Percentiles rank a stretch among this genome's conserved stretches.
These are phyloP conservation scores for Helminthosporium solani DNA, from an alignment of 2,329 filamentous ascomycete genomes.

Conservation along the genomic window DNA sequence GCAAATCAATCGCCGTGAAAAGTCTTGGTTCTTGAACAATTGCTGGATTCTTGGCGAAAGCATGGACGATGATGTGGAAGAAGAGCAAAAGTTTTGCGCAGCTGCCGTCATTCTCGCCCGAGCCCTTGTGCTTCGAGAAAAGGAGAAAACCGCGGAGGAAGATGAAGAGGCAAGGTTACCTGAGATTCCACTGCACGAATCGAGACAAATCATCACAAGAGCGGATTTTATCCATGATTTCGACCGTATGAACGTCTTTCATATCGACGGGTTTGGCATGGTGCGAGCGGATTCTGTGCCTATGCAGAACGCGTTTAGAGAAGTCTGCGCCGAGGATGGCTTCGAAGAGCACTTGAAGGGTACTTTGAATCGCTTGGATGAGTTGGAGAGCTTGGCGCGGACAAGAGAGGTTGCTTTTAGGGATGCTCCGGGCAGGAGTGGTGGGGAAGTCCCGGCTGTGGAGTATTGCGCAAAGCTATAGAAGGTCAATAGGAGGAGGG, in stretches of 20 bases:
- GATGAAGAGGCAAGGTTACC: conserved; percentile 62
- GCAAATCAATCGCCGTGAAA: conserved; percentile 67
- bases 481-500: background rate
- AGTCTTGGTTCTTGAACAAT: conserved; percentile 75
- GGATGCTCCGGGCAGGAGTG: conserved; percentile 52
- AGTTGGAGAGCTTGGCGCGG: conserved; percentile 87
- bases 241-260: conserved; percentile 91
- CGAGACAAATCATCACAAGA: conserved; percentile 80
- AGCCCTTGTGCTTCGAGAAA: conserved; percentile 80
- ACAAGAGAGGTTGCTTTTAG: conserved; percentile 92
- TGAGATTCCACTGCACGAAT: conserved; percentile 55
- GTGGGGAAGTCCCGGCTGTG: conserved; percentile 31
- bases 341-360: conserved; percentile 81
- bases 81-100: conserved; percentile 91
- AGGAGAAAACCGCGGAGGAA: background rate
- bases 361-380: conserved; percentile 78
- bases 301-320: conserved; percentile 88
- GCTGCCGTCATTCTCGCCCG: conserved; percentile 92
- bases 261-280: conserved; percentile 81
- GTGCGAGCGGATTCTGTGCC: conserved; percentile 92
- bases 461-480: conserved; percentile 31
- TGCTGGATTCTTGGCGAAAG: conserved; percentile 73
- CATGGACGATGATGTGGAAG: conserved; percentile 96
- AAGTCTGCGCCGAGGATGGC: conserved; percentile 72
- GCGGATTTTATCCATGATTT: conserved; percentile 90